A percentile compares a stretch with the other conserved stretches of the same genome.
Conservation (phyloP, 2,329 filamentous ascomycete species). For the Alternaria incomplexa region DNA sequence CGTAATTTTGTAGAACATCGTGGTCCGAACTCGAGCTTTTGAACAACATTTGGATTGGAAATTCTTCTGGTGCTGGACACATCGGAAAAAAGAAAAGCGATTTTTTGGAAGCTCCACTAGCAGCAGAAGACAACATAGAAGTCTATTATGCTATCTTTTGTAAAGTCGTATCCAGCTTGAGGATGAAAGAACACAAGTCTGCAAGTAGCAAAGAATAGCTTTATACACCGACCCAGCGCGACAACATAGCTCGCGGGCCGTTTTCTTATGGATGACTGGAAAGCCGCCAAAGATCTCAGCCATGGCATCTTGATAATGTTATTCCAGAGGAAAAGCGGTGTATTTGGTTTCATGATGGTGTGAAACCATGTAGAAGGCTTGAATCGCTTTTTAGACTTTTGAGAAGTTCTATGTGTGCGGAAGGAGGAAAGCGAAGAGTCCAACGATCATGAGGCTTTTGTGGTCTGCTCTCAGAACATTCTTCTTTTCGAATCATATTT, state of each 20-base stretch:
- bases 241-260: not conserved
- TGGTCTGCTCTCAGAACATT: not conserved
- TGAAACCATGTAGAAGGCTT: not conserved
- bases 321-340: not conserved
- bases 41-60: not conserved
- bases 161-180: not conserved
- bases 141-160: not conserved
- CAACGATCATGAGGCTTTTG: not conserved
- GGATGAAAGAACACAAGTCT: not conserved
- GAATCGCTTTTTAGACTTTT: not conserved
- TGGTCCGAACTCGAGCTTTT: no score
- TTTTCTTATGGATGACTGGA: not conserved
- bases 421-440: not conserved
- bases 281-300: not conserved
- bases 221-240: not conserved
- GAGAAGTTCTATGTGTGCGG: not conserved
- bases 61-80: not conserved
- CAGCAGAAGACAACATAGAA: not conserved
- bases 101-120: no score
- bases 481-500: no score
- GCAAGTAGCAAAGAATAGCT: rapidly evolving
- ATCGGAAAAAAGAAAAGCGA: no score
- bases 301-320: not conserved
- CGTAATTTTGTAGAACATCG: no score
- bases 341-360: not conserved